Evolutionary conservation across 495 filamentous ascomycete species (phyloP).

Genomic region (Talaromyces nanjingensis): DNA sequence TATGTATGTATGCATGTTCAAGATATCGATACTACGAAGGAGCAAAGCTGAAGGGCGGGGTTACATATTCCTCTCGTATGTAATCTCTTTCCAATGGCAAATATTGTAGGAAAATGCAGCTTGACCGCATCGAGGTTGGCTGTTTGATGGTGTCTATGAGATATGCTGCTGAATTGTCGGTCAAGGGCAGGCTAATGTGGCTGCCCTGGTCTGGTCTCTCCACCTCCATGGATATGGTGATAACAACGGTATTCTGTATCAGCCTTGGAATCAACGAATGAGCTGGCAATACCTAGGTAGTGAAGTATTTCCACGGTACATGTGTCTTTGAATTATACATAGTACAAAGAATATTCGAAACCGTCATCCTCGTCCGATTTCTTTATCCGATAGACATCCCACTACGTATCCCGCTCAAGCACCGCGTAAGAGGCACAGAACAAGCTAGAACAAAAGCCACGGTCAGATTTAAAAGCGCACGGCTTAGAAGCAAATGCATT

Average conservation of each 20-base stretch:
- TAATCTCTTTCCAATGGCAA: background rate
- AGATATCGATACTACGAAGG: background rate
- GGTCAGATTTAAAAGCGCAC: conserved; percentile 1
- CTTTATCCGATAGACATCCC: background rate
- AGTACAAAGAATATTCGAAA: background rate
- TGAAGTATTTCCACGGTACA: background rate
- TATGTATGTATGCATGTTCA: background rate
- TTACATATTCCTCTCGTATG: background rate
- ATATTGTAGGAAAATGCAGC: background rate
- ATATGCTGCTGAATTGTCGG: background rate
- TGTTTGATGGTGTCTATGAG: background rate
- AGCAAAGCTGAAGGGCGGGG: background rate
- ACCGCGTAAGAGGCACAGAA: background rate
- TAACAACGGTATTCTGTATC: background rate
- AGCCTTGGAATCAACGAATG: background rate
- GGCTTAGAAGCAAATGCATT: conserved; percentile 2
- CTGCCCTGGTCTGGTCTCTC: background rate
- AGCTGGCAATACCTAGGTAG: too few species aligned
- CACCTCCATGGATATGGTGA: background rate
- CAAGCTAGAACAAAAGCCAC: background rate
- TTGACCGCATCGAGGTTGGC: background rate
- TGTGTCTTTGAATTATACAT: background rate
- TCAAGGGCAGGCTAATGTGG: background rate
- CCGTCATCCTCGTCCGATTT: background rate
- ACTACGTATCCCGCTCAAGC: background rate